Percentiles rank a stretch among this genome's conserved stretches.
phyloP scores from a whole-genome alignment of 2,329 filamentous ascomycete species.

The Calonectria pseudoreteaudii region DNA sequence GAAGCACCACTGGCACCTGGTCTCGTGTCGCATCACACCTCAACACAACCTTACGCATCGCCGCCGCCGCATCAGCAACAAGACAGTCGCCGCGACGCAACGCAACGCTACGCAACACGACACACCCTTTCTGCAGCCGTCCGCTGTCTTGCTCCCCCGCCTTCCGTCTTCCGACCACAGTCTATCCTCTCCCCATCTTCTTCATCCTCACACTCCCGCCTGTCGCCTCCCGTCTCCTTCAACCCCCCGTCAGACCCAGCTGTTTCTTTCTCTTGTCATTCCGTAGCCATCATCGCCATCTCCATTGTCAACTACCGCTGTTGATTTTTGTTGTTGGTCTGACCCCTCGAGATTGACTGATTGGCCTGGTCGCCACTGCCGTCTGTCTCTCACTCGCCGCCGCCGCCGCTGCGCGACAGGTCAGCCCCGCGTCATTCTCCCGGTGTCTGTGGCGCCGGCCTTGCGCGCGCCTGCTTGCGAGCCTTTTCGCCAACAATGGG shows the following conservation, averaged over 20 bases:
- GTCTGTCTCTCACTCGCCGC: slow-evolving; percentile 26
- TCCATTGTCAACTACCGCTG: not conserved
- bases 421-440: slow-evolving; percentile 41
- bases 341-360: slow-evolving; percentile 28
- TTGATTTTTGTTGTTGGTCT: slow-evolving; percentile 24
- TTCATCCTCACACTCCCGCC: slow-evolving; percentile 24
- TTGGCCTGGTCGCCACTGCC: slow-evolving; percentile 37
- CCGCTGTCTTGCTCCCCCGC: slow-evolving; percentile 35
- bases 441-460: slow-evolving; percentile 36
- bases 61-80: slow-evolving; percentile 26
- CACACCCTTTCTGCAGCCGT: slow-evolving; percentile 36
- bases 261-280: slow-evolving; percentile 17
- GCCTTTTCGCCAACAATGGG: slow-evolving; percentile 48
- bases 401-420: slow-evolving; percentile 33
- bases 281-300: slow-evolving; percentile 2
- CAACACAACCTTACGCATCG: slow-evolving; percentile 40
- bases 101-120: slow-evolving; percentile 35
- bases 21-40: slow-evolving; percentile 44
- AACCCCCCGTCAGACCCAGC: slow-evolving; percentile 15
- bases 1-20: slow-evolving; percentile 42
- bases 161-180: slow-evolving; percentile 38
- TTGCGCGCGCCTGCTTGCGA: slow-evolving; percentile 43
- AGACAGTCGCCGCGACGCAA: slow-evolving; percentile 25
- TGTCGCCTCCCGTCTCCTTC: slow-evolving; percentile 18
- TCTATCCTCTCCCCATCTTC: slow-evolving; percentile 25